Evolutionary conservation across 2,329 filamentous ascomycete species (phyloP).

Genomic region (Pyricularia sp.): DNA sequence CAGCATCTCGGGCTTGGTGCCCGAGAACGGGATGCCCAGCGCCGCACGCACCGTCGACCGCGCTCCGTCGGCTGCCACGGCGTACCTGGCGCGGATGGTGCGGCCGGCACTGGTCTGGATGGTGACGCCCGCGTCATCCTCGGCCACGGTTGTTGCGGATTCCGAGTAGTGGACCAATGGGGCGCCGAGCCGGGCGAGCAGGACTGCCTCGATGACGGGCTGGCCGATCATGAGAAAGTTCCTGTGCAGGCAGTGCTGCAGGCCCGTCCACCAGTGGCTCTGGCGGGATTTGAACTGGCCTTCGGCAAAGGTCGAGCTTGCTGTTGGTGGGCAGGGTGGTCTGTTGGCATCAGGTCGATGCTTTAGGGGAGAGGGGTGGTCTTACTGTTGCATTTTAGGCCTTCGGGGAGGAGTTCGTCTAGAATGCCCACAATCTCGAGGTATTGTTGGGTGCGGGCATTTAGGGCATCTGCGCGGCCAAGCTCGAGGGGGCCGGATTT

Average conservation of each 20-base stretch:
- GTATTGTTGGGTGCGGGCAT: neutral
- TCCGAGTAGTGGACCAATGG: neutral
- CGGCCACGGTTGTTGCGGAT: constrained; percentile 8
- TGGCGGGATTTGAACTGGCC: neutral
- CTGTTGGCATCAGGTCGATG: no score
- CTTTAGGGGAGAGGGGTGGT: no score
- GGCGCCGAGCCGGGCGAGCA: neutral
- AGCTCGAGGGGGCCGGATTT: neutral
- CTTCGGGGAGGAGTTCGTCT: neutral
- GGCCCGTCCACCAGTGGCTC: neutral
- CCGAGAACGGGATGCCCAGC: neutral
- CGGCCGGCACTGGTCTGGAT: constrained; percentile 8
- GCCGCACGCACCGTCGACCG: constrained; percentile 30
- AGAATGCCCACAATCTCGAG: neutral
- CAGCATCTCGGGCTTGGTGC: neutral
- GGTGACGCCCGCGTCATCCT: constrained; percentile 12
- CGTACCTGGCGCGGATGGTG: constrained; percentile 20
- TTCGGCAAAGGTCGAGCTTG: neutral
- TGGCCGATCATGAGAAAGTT: neutral
- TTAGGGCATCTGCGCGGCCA: neutral
- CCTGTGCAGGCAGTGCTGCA: neutral
- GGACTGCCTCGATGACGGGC: neutral
- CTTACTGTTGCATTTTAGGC: neutral
- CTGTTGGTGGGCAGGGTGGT: neutral
- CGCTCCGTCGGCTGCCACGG: constrained; percentile 36